Evolutionary conservation across 257 asterid genomes (phyloP), one percentile per base, ranked within the genome.

Genomic region (Hygrophila difformis): DNA sequence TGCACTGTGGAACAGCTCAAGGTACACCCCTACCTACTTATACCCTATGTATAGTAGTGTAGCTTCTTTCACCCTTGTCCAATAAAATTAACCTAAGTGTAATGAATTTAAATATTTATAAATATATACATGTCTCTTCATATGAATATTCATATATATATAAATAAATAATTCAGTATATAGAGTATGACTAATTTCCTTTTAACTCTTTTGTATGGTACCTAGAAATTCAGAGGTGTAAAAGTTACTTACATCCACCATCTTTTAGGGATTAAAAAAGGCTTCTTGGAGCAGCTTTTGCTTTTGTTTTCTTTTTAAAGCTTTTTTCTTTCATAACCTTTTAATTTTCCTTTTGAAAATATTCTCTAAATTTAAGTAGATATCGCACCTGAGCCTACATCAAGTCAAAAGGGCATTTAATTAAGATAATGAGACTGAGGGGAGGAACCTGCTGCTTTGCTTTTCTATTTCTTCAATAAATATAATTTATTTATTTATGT

Each of bases 1-100:
- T 24, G 82, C 87, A 53, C 57, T 83, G 63, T 87, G 97, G 97
- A 83, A 93, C 64, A 87, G 83, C 43, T 83, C 97, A 31, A 87
- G 97, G 97, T 86, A 67, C 21, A 7, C 8, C 3, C 9, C 17
- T 1, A 1, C n/a, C 8, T 12, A 7, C 5, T 6, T 2, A 45
- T 12, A 15, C 48, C n/a, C n/a, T n/a, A n/a, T n/a, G n/a, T n/a
- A n/a, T n/a, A n/a, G n/a, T n/a, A n/a, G n/a, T n/a, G n/a, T n/a
- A n/a, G n/a, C n/a, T n/a, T n/a, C n/a, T n/a, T n/a, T n/a, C n/a
- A n/a, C n/a, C n/a, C n/a, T n/a, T n/a, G n/a, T n/a, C n/a, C n/a
- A n/a, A n/a, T n/a, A n/a, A n/a, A n/a, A n/a, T n/a, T n/a, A 3
- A 43, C 24, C 4, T 20, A 24, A 6, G 19, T 4, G 5, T 7